Evolutionary conservation across 257 asterid genomes (phyloP), one percentile per base, ranked within the genome.

Genomic region (Fraxinus excelsior): DNA sequence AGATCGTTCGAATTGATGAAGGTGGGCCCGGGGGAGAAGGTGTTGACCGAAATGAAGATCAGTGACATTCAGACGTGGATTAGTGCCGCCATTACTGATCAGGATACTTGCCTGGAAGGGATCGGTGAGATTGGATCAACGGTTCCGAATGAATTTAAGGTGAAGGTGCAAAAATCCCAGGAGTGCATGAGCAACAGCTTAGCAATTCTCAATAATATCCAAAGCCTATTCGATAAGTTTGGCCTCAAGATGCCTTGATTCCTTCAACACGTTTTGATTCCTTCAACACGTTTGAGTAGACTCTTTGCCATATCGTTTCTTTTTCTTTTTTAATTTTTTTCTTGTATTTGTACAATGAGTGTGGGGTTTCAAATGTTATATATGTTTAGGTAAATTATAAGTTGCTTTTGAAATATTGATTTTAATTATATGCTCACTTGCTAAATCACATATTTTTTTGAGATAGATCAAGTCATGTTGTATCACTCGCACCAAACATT

Each of bases 11-110:
- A 76, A 84, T 74, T 72, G 90, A 80, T 90, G 82, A 65, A 86
- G 26, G 89, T 76, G 66, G 82, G 75, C 0, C 80, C 78, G 1
- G 91, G 86, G 13, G 89, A 85, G 86, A 80, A 87, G 81, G 78
- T 75, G 80, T 49, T 92, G 77, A 88, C 93, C 60, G 91, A 85
- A 81, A 81, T 79, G 91, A 90, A 76, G 92, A 82, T 91, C 72
- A 86, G 91, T 70, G 83, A 90, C 58, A 21, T 94, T 86, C 81
- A 85, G 87, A 89, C 98, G 77, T 94, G 97, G 98, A 82, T 92
- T 37, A 92, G 97, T 23, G 97, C 94, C 3, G 97, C 97, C 70
- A 88, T 94, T 96, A 91, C 91, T 0, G 90, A 92, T 92, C 92
- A 79, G 78, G 97, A 90, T 14, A 92, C 97, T 80, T 94, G 98